Evolutionary conservation across 345 rosid species (phyloP).

Genomic region (Boechera divaricarpa): DNA sequence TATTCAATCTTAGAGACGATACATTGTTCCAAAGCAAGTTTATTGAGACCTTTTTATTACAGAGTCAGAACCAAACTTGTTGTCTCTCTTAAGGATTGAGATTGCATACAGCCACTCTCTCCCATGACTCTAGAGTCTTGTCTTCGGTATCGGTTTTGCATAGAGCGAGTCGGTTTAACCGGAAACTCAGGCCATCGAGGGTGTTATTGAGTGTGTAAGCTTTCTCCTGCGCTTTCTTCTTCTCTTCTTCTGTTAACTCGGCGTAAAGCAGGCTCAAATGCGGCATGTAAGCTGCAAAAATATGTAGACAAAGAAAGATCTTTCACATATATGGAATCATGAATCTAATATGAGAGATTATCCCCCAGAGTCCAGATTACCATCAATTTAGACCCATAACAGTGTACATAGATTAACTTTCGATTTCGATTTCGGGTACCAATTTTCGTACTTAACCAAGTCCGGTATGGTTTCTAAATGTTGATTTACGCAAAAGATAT

Average conservation of each 20-base stretch:
- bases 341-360: background rate
- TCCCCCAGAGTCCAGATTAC: background rate
- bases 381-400: background rate
- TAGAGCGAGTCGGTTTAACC: conserved; percentile 58
- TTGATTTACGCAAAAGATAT: background rate
- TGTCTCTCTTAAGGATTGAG: conserved; percentile 46
- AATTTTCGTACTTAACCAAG: background rate
- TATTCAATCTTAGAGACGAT: background rate
- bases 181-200: conserved; percentile 59
- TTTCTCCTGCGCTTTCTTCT: conserved; percentile 72
- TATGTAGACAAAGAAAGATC: background rate
- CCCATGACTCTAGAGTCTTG: conserved; percentile 75
- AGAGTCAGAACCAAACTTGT: conserved; percentile 4
- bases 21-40: background rate
- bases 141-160: conserved; percentile 74
- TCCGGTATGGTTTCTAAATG: background rate
- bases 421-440: background rate
- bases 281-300: conserved; percentile 83
- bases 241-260: conserved; percentile 75
- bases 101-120: conserved; percentile 61
- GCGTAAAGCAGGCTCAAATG: conserved; percentile 81
- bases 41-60: conserved; percentile 7
- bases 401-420: background rate
- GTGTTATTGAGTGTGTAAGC: conserved; percentile 57
- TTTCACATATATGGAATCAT: background rate